phyloP scores from a whole-genome alignment of 2,329 filamentous ascomycete species.

The Neocatenulostroma microsporum region DNA sequence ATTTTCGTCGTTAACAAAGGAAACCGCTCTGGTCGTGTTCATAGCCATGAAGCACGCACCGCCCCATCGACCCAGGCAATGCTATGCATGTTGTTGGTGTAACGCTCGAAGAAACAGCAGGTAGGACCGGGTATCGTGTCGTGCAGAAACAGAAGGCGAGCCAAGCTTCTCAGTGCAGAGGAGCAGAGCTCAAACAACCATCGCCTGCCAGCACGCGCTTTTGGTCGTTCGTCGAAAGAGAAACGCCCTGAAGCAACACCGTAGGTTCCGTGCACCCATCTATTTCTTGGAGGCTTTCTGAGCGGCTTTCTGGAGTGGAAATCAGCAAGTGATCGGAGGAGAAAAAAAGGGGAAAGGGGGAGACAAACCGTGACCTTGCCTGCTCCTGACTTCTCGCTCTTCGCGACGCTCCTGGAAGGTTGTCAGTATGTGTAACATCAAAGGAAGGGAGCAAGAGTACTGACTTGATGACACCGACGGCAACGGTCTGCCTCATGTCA shows the following conservation, averaged over 20 bases:
- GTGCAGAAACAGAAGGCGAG: slow-evolving; percentile 2
- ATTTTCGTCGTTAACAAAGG: slow-evolving; percentile 26
- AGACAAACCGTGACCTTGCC: slow-evolving; percentile 42
- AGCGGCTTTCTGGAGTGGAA: slow-evolving; percentile 17
- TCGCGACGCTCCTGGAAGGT: slow-evolving; percentile 29
- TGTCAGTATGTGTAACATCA: slow-evolving; percentile 8
- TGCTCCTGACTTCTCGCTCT: slow-evolving; percentile 40
- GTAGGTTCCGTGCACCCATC: slow-evolving; percentile 12
- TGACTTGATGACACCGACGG: slow-evolving; percentile 87
- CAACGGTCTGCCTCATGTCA: slow-evolving; percentile 85
- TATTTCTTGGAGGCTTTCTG: slow-evolving; percentile 35
- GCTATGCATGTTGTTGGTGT: slow-evolving; percentile 7
- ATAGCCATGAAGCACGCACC: slow-evolving; percentile 14
- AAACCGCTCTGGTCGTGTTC: slow-evolving; percentile 19
- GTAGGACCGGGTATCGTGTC: slow-evolving; percentile 13
- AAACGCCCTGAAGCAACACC: slow-evolving; percentile 9
- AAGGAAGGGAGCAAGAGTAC: slow-evolving; percentile 59
- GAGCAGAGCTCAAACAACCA: slow-evolving; percentile 15
- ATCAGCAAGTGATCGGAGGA: slow-evolving; percentile 1
- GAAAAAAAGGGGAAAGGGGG: too few species aligned
- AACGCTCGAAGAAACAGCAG: slow-evolving; percentile 9
- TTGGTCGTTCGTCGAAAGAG: slow-evolving; percentile 10
- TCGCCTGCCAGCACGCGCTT: slow-evolving; percentile 18
- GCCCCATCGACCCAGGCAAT: slow-evolving; percentile 19
- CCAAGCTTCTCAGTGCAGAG: slow-evolving; percentile 7